A percentile compares a stretch with the other conserved stretches of the same genome.
These are phyloP conservation scores for Cymbopogon citratus DNA, from an alignment of 176 grass and related monocot species.

Conservation along the genomic window DNA sequence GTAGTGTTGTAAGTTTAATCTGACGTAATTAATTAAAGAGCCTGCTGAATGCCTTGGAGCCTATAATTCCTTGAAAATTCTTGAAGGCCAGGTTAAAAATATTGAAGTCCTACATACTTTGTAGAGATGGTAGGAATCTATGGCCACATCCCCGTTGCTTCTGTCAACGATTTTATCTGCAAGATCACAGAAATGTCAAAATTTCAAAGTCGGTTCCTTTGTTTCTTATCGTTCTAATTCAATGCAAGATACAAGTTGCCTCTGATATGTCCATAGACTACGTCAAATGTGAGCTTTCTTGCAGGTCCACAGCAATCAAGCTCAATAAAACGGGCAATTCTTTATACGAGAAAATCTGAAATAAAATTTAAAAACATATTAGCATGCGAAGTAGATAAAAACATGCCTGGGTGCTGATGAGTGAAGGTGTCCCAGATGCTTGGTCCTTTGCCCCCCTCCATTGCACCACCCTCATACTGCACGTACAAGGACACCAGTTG, in stretches of 20 bases:
- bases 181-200: not conserved
- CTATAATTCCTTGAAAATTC: not conserved
- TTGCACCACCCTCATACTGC: slow-evolving; percentile 41
- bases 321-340: not conserved
- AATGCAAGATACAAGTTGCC: not conserved
- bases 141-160: slow-evolving; percentile 56
- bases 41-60: not conserved
- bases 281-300: not conserved
- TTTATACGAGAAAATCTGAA: not conserved
- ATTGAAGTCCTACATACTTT: slow-evolving; percentile 19
- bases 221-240: not conserved
- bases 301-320: not conserved
- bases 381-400: not conserved
- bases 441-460: slow-evolving; percentile 40
- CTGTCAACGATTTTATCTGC: slow-evolving; percentile 47
- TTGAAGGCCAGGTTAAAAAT: not conserved
- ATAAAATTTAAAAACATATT: not conserved
- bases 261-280: not conserved
- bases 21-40: not conserved
- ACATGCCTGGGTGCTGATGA: slow-evolving; percentile 27
- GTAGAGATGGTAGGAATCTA: slow-evolving; percentile 51
- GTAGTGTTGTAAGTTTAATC: not conserved
- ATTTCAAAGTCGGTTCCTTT: not conserved
- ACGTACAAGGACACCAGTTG: not conserved
- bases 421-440: slow-evolving; percentile 45